These are phyloP conservation scores for Babesia gibsoni DNA, from an alignment of 169 alveolate genomes.

Conservation along the genomic window DNA sequence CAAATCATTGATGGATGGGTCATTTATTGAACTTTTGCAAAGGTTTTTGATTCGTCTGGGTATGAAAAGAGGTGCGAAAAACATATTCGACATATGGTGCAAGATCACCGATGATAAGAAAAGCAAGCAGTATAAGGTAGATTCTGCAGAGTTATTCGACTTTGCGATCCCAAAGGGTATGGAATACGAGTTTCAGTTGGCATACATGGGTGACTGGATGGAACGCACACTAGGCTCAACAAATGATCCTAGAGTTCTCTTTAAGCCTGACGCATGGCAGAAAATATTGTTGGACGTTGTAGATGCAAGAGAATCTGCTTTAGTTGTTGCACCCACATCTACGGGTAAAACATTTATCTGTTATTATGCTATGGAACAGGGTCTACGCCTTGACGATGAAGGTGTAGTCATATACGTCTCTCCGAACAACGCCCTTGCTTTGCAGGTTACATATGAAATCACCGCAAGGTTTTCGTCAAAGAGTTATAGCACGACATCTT, in stretches of 20 bases:
- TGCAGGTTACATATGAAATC: conserved; percentile 87
- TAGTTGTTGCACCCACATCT: conserved; percentile 88
- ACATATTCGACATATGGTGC: conserved; percentile 25
- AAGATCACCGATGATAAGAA: conserved; percentile 16
- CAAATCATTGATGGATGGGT: conserved; percentile 19
- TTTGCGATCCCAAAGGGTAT: conserved; percentile 51
- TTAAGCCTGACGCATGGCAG: conserved; percentile 91
- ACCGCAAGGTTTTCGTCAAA: conserved; percentile 86
- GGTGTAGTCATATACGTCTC: conserved; percentile 87
- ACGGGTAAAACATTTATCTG: conserved; percentile 91
- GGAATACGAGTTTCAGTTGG: conserved; percentile 73
- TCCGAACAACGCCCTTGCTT: conserved; percentile 87
- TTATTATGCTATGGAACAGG: conserved; percentile 90
- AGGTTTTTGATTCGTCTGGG: conserved; percentile 32
- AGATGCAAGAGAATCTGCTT: conserved; percentile 75
- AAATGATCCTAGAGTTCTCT: conserved; percentile 84
- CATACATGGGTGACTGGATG: conserved; percentile 81
- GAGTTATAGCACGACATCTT: conserved; percentile 71
- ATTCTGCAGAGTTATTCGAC: conserved; percentile 18
- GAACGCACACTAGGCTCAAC: conserved; percentile 82
- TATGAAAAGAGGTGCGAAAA: conserved; percentile 15
- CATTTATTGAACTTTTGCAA: conserved; percentile 14
- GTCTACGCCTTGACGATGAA: conserved; percentile 79
- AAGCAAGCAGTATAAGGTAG: conserved; percentile 15
- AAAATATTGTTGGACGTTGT: conserved; percentile 79